Conservation (phyloP, 1,284 basidiomycete genomes). For the Ceratobasidium sp. region DNA sequence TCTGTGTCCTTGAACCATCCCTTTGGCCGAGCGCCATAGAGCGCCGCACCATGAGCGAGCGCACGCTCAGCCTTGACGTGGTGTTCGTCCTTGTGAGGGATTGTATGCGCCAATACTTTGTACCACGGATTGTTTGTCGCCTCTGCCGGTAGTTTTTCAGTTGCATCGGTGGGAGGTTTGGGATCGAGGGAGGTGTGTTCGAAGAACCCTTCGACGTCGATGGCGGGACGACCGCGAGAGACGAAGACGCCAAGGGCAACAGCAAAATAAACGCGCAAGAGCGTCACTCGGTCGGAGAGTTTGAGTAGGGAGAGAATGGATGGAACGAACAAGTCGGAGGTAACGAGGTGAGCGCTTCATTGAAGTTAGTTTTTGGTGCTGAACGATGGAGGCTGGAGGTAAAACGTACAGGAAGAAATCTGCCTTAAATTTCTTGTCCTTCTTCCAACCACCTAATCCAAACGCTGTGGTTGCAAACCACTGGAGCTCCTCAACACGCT, state of each 20-base stretch:
- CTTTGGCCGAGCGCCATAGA: constrained; percentile 44
- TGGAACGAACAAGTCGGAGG: constrained; percentile 47
- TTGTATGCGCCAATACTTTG: constrained; percentile 29
- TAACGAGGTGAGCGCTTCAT: constrained; percentile 46
- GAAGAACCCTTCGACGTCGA: constrained; percentile 44
- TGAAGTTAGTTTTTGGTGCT: neutral
- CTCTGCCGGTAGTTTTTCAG: neutral
- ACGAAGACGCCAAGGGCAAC: constrained; percentile 36
- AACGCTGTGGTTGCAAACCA: constrained; percentile 43
- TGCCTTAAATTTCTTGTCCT: constrained; percentile 37
- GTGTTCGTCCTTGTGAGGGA: constrained; percentile 48
- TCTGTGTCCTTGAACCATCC: constrained; percentile 38
- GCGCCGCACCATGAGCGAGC: constrained; percentile 38
- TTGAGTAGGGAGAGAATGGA: constrained; percentile 39
- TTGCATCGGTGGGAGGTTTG: constrained; percentile 3
- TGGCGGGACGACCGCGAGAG: constrained; percentile 44
- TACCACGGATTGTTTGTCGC: constrained; percentile 46
- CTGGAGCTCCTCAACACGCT: constrained; percentile 38
- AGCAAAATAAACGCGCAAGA: constrained; percentile 43
- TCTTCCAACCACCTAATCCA: constrained; percentile 46
- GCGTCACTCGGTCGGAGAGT: neutral
- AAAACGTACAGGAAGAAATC: constrained; percentile 48
- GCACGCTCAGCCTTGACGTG: constrained; percentile 48
- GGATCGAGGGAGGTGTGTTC: constrained; percentile 22
- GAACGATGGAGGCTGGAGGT: no score